Evolutionary conservation across 1,139 yeast species (phyloP).

Genomic region (Hanseniaspora gamundiae): DNA sequence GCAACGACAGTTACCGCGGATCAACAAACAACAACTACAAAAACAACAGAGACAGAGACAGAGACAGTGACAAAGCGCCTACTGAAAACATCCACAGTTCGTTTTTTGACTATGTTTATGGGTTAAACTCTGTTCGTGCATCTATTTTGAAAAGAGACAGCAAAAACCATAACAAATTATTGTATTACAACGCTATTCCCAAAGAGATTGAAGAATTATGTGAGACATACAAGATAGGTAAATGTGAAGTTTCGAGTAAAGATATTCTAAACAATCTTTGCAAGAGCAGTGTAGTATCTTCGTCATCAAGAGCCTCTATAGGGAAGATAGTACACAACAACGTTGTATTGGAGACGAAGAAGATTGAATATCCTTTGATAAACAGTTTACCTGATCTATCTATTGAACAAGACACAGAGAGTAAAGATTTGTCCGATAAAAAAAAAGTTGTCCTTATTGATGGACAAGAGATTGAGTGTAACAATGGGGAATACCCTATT

Average conservation of each 20-base stretch:
- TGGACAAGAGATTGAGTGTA: not conserved
- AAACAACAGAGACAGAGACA: slow-evolving; percentile 4
- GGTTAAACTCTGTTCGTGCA: slow-evolving; percentile 64
- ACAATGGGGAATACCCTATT: slow-evolving; percentile 35
- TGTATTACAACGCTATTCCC: slow-evolving; percentile 33
- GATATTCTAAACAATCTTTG: slow-evolving; percentile 43
- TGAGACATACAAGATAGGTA: slow-evolving; percentile 31
- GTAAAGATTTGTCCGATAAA: too few relatives aligned
- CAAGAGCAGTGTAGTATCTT: not conserved
- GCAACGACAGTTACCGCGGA: slow-evolving; percentile 6
- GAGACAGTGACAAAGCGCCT: not conserved
- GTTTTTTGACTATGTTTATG: slow-evolving; percentile 57
- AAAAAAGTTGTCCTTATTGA: not conserved
- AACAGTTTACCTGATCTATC: not conserved
- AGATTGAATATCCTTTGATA: not conserved
- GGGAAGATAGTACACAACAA: slow-evolving; percentile 60
- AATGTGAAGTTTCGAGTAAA: slow-evolving; percentile 35
- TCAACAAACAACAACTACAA: slow-evolving; percentile 2
- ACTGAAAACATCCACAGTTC: slow-evolving; percentile 28
- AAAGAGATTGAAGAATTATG: slow-evolving; percentile 36
- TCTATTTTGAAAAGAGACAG: slow-evolving; percentile 51
- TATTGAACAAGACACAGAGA: not conserved
- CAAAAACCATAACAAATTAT: slow-evolving; percentile 38
- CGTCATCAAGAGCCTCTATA: not conserved
- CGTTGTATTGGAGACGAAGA: slow-evolving; percentile 52